A percentile compares a stretch with the other conserved stretches of the same genome.
Evolutionary conservation across 345 rosid genomes (phyloP).

Genomic region (Euphorbia tirucalli): DNA sequence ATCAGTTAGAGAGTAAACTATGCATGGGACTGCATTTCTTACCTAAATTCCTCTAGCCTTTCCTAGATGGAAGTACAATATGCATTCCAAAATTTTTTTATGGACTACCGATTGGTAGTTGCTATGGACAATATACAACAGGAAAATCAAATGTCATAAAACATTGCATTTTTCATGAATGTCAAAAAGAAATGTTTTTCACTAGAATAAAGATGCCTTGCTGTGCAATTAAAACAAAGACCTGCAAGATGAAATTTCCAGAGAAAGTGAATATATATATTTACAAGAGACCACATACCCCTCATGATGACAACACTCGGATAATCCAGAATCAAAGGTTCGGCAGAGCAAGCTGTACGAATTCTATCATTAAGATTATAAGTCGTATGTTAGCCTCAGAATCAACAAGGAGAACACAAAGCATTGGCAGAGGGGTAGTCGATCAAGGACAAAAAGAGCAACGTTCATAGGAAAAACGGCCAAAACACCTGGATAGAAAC

Average conservation of each 20-base stretch:
- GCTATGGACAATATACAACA: background rate
- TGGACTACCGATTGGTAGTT: background rate
- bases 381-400: conserved; percentile 16
- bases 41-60: background rate
- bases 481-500: conserved; percentile 47
- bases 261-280: background rate
- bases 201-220: background rate
- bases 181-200: background rate
- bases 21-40: background rate
- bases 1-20: background rate
- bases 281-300: conserved; percentile 38
- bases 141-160: background rate
- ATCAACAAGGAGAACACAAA: background rate
- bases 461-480: background rate
- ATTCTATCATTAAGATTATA: conserved; percentile 34
- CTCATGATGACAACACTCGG: conserved; percentile 64
- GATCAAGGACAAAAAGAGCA: conserved; percentile 7
- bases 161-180: background rate
- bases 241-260: background rate
- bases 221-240: background rate
- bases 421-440: background rate
- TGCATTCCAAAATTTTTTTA: background rate
- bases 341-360: conserved; percentile 55
- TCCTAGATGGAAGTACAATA: background rate
- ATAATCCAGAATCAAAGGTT: conserved; percentile 56